phyloP scores from a whole-genome alignment of 768 basidiomycete genomes.

The Leucosporidium creatinivorum region DNA sequence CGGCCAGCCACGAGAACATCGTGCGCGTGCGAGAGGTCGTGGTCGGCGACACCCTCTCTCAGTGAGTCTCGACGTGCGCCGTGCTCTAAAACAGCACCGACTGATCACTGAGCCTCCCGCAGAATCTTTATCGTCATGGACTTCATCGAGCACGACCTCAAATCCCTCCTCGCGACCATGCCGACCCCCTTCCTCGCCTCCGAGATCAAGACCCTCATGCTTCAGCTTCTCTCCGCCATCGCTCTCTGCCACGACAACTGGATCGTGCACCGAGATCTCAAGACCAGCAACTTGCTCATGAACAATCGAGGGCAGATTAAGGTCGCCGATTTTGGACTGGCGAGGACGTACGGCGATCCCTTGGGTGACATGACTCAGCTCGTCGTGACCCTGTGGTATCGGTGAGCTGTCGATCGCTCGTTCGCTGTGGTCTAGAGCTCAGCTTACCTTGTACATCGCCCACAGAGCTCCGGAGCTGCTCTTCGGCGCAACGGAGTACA shows the following conservation, averaged over 20 bases:
- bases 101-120: not conserved
- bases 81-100: not conserved
- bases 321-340: slow-evolving; percentile 96
- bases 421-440: slow-evolving; percentile 18
- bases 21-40: slow-evolving; percentile 96
- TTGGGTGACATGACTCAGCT: slow-evolving; percentile 95
- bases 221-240: slow-evolving; percentile 87
- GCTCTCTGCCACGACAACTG: slow-evolving; percentile 90
- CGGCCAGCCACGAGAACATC: slow-evolving; percentile 68
- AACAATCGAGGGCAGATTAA: slow-evolving; percentile 98
- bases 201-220: slow-evolving; percentile 94
- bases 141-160: slow-evolving; percentile 99
- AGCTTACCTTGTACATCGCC: not conserved
- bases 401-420: slow-evolving; percentile 52
- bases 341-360: slow-evolving; percentile 91
- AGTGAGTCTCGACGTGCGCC: slow-evolving; percentile 58
- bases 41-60: slow-evolving; percentile 94
- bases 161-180: slow-evolving; percentile 89
- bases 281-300: slow-evolving; percentile 96
- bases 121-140: slow-evolving; percentile 85
- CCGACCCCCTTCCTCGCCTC: slow-evolving; percentile 93
- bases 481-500: slow-evolving; percentile 84
- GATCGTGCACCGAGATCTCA: slow-evolving; percentile 95
- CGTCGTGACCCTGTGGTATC: slow-evolving; percentile 97
- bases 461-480: slow-evolving; percentile 87